phyloP scores from a whole-genome alignment of 192 early-diverging fungal genomes.

The Dissophora ornata region DNA sequence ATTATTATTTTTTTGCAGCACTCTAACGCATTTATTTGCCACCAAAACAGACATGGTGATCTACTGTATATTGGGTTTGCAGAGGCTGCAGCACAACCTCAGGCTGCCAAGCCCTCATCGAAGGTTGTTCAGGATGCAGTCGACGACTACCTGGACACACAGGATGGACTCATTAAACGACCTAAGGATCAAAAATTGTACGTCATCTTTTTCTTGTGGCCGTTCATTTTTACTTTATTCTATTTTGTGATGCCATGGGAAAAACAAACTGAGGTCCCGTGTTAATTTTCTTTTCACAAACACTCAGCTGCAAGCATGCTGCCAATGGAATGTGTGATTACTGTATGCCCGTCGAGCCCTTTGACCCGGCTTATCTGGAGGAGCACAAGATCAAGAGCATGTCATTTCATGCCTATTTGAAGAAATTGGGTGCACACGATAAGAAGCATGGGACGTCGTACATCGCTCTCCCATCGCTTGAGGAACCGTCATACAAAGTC shows the following conservation, averaged over 20 bases:
- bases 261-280: neutral
- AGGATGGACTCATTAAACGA: constrained; percentile 86
- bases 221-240: neutral
- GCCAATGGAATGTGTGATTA: constrained; percentile 92
- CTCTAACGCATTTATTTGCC: constrained; percentile 5
- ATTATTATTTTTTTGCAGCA: neutral
- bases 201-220: constrained; percentile 3
- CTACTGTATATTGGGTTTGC: constrained; percentile 61
- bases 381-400: constrained; percentile 96
- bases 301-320: constrained; percentile 80
- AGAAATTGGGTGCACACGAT: constrained; percentile 77
- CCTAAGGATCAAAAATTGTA: constrained; percentile 84
- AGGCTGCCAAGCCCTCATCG: neutral
- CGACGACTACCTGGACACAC: constrained; percentile 84
- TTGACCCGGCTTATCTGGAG: constrained; percentile 86
- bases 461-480: constrained; percentile 83
- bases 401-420: constrained; percentile 93
- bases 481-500: constrained; percentile 85
- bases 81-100: constrained; percentile 36
- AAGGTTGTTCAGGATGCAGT: constrained; percentile 74
- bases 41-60: constrained; percentile 61
- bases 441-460: constrained; percentile 65
- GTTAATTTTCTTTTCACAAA: neutral
- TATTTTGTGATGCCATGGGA: neutral
- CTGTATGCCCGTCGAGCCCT: constrained; percentile 94